A percentile compares a stretch with the other conserved stretches of the same genome.
phyloP scores from a whole-genome alignment of 2,329 filamentous ascomycete genomes.

The Sporothrix luriei region DNA sequence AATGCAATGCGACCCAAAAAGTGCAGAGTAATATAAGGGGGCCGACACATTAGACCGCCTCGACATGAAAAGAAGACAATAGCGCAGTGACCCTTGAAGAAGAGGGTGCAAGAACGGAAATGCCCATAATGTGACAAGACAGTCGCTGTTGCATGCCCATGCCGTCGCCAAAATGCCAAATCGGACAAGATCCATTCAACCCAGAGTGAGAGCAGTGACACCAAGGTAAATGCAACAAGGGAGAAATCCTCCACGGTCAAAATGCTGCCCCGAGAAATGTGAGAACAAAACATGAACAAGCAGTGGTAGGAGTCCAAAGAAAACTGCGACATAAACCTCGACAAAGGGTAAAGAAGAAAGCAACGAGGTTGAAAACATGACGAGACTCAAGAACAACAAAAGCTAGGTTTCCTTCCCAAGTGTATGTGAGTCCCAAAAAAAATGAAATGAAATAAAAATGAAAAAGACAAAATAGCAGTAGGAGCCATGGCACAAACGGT shows the following conservation, averaged over 20 bases:
- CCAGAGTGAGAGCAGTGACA: slow-evolving; percentile 2
- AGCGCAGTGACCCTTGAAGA: neutral
- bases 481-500: neutral
- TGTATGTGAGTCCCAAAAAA: slow-evolving; percentile 5
- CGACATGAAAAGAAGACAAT: neutral
- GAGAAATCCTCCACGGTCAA: neutral
- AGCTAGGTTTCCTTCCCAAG: neutral
- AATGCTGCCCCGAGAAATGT: neutral
- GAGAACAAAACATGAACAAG: neutral
- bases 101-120: neutral
- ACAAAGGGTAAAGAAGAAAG: neutral
- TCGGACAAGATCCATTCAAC: slow-evolving; percentile 29
- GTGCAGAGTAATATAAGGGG: neutral
- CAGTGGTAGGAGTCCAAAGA: neutral
- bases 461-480: neutral
- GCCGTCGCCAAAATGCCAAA: slow-evolving; percentile 13
- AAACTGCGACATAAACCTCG: neutral
- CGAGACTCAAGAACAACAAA: too few relatives aligned
- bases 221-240: neutral
- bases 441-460: too few relatives aligned
- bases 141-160: neutral
- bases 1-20: slow-evolving; percentile 2
- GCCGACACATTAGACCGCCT: neutral
- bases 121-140: neutral
- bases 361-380: neutral